These are phyloP conservation scores for Saccharomycopsis sp. DNA, from an alignment of 805 yeast genomes.

Conservation along the genomic window DNA sequence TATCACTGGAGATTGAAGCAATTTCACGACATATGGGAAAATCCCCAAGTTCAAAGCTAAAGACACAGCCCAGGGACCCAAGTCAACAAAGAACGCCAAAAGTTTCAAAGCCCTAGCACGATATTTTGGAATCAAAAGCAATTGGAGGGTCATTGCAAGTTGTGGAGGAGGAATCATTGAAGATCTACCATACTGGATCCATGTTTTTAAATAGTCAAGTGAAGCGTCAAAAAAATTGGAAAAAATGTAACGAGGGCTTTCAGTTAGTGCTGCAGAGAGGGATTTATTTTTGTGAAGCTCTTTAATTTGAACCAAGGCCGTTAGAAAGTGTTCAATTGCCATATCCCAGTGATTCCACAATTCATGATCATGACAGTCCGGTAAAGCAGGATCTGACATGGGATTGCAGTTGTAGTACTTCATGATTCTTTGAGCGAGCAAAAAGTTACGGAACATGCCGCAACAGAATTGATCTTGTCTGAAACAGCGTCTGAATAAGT, in stretches of 20 bases:
- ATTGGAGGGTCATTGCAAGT: conserved; percentile 87
- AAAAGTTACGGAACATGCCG: conserved; percentile 85
- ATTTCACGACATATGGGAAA: conserved; percentile 85
- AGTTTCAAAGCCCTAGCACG: conserved; percentile 80
- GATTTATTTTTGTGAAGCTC: conserved; percentile 20
- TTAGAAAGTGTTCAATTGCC: conserved; percentile 88
- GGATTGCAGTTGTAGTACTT: conserved; percentile 91
- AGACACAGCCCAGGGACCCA: conserved; percentile 98
- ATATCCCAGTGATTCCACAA: conserved; percentile 99
- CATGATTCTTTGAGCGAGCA: conserved; percentile 89
- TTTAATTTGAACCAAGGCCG: conserved; percentile 48
- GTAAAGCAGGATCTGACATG: conserved; percentile 85
- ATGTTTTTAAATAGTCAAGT: conserved; percentile 87
- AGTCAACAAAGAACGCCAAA: conserved; percentile 75
- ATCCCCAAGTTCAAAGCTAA: conserved; percentile 89
- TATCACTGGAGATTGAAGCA: conserved; percentile 89
- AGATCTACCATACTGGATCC: conserved; percentile 87
- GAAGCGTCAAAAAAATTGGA: conserved; percentile 92
- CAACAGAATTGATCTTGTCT: conserved; percentile 97
- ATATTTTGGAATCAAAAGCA: conserved; percentile 86
- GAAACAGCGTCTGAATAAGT: conserved; percentile 79
- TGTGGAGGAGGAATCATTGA: conserved; percentile 88
- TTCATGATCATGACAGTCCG: conserved; percentile 73
- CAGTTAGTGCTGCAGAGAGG: conserved; percentile 20
- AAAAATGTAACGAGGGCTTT: conserved; percentile 54